Evolutionary conservation across 2,329 filamentous ascomycete genomes (phyloP), one percentile per base, ranked within the genome.

Genomic region (Exophiala xenobiotica): DNA sequence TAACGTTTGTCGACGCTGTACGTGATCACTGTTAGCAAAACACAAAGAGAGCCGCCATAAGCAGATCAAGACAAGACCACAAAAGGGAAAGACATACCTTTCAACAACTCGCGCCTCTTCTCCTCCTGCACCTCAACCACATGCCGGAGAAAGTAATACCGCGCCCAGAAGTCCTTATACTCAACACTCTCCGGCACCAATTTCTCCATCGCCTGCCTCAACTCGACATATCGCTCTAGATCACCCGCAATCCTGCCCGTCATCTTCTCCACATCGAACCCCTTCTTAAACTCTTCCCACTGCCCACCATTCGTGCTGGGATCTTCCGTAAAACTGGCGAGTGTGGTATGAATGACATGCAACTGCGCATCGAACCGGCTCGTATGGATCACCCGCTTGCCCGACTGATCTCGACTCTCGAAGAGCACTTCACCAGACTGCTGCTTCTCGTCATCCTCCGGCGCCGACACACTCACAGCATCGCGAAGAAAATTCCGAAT

Each of bases 321-420:
- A 64, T 97, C 90, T 65, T 87, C 87, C 49, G 82, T 81, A 70
- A 97, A 95, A 62, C 85, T 88, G 56, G 93, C 87, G 31, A 85
- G 70, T 16, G 84, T 87, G 3, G 89, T 91, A 69, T 99, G 93
- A 53, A 99, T 91, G 26, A 95, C 90, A 67, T 99, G 92, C 56
- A 99, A 76, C 70, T 97, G 93, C 1, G 93, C 93, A 65, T 99
- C 93, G 66, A 96, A 92, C 55, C 93, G 81, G 45, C 90, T 96
- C 1, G 90, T 88, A 68, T 99, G 93, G 58, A 97, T 95, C 12
- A 97, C 90, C 49, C 93, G 81, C 76, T 93, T 96, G 20, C 91
- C 92, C 43, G 81, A 79, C 4, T 87, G 83, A 69, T 96, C 92
- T 68, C 92, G 95, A 66, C 89, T 95, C 74, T 97, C 93, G 64